Conservation (phyloP, 768 basidiomycete species). For the Lepiota venenata region DNA sequence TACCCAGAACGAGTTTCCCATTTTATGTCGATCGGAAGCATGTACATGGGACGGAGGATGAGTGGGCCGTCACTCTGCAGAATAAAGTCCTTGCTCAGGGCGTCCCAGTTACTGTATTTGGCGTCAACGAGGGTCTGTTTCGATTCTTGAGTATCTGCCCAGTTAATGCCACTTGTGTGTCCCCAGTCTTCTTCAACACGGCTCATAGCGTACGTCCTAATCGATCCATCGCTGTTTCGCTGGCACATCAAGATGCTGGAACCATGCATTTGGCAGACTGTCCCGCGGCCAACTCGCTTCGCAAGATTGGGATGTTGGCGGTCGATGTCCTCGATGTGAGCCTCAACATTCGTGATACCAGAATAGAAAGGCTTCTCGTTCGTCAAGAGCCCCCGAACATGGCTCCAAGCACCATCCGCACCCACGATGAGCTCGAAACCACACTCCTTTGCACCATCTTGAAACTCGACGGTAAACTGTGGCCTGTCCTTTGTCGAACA, state of each 20-base stretch:
- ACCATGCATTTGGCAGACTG: conserved; percentile 21
- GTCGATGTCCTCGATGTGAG: conserved; percentile 12
- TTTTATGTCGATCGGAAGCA: conserved; percentile 6
- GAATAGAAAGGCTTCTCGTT: conserved; percentile 27
- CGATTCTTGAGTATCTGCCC: background rate
- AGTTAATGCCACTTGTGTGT: conserved; percentile 10
- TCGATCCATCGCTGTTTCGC: conserved; percentile 20
- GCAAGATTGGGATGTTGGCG: conserved; percentile 19
- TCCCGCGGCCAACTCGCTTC: conserved; percentile 24
- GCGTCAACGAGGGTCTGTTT: background rate
- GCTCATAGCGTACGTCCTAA: conserved; percentile 11
- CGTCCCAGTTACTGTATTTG: conserved; percentile 5
- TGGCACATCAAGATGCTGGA: conserved; percentile 25
- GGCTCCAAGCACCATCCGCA: conserved; percentile 37
- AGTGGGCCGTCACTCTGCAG: conserved; percentile 7
- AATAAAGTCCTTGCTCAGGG: background rate
- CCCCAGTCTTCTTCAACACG: conserved; percentile 11
- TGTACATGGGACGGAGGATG: conserved; percentile 10
- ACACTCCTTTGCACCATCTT: conserved; percentile 9
- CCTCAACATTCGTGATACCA: conserved; percentile 22
- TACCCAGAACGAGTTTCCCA: conserved; percentile 12
- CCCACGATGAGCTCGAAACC: conserved; percentile 24
- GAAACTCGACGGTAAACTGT: conserved; percentile 13
- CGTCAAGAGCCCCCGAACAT: conserved; percentile 30
- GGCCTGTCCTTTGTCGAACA: conserved; percentile 1